A percentile compares a stretch with the other conserved stretches of the same genome.
These are phyloP conservation scores for Perilla frutescens DNA, from an alignment of 257 asterid species.

Conservation along the genomic window DNA sequence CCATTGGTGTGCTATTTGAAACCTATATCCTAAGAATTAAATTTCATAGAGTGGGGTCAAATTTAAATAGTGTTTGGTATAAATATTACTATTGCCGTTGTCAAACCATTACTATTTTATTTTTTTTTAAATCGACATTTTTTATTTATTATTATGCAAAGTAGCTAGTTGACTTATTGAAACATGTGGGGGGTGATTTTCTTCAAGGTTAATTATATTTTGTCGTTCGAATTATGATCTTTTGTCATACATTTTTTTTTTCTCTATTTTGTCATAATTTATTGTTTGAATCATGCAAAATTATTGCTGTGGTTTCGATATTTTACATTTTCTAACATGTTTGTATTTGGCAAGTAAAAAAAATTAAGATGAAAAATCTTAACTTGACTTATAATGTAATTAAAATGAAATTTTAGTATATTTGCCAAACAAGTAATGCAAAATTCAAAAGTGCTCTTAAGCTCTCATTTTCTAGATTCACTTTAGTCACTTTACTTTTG, in stretches of 20 bases:
- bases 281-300: no score
- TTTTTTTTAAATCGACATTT: not conserved
- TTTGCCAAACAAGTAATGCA: no score
- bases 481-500: no score
- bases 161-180: not conserved
- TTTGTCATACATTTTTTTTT: not conserved
- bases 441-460: no score
- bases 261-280: no score
- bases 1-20: constrained; percentile 13
- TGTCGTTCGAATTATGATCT: not conserved
- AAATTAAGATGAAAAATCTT: no score
- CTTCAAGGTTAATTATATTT: not conserved
- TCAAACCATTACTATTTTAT: not conserved
- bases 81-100: not conserved
- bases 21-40: not conserved
- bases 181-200: not conserved
- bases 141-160: not conserved
- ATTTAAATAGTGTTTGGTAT: constrained; percentile 17
- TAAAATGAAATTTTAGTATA: no score
- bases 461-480: no score
- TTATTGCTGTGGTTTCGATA: no score
- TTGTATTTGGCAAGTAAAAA: no score
- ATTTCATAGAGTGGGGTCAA: not conserved
- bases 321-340: no score
- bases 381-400: no score